Percentiles rank a stretch among this genome's conserved stretches.
phyloP scores from a whole-genome alignment of 2,329 filamentous ascomycete species.

The Byssothecium circinans region DNA sequence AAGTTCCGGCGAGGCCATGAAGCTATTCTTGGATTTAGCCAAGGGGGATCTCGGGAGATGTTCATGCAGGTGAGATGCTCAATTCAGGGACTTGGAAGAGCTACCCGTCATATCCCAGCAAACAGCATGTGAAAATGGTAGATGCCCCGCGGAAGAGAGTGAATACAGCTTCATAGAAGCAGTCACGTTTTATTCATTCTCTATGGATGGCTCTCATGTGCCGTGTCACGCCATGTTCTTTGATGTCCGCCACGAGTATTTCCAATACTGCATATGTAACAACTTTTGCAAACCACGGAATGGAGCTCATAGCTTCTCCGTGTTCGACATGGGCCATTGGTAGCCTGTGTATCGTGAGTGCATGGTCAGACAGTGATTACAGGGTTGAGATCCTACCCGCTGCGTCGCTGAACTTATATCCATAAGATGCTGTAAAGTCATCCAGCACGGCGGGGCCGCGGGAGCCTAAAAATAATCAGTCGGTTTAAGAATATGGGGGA shows the following conservation, averaged over 20 bases:
- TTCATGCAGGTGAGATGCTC: too few relatives aligned
- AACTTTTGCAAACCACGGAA: conserved; percentile 16
- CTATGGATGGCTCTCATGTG: background rate
- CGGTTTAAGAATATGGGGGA: conserved; percentile 5
- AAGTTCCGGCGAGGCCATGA: background rate
- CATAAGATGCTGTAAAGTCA: conserved; percentile 96
- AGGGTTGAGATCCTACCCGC: conserved; percentile 58
- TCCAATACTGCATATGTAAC: conserved; percentile 16
- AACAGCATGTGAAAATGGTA: too few relatives aligned
- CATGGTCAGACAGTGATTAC: conserved; percentile 3
- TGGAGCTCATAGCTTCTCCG: conserved; percentile 35
- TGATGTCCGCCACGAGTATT: background rate
- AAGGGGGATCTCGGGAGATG: background rate
- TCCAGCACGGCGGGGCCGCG: conserved; percentile 94
- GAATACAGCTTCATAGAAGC: background rate
- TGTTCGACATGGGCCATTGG: conserved; percentile 44
- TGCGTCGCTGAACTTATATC: conserved; percentile 98
- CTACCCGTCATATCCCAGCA: too few relatives aligned
- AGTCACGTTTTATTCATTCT: background rate
- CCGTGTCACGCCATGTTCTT: background rate
- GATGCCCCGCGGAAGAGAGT: too few relatives aligned
- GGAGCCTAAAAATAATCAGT: conserved; percentile 66
- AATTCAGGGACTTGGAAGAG: too few relatives aligned
- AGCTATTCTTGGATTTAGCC: background rate
- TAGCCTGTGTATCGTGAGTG: conserved; percentile 37